Conservation (phyloP, 208 protist genomes). For the Phytomonas sp. region DNA sequence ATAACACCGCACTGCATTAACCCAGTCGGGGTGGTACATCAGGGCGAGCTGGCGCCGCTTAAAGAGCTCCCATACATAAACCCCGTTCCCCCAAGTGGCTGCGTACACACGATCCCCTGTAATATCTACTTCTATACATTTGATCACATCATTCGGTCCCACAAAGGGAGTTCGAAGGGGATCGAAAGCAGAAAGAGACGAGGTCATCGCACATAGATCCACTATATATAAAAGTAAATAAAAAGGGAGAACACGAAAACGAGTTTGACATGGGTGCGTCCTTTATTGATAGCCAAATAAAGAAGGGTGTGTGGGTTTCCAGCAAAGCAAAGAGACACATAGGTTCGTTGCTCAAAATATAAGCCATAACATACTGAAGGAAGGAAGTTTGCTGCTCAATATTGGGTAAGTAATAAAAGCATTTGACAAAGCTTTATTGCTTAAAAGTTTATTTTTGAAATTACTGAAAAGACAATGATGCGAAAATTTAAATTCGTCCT, state of each 20-base stretch:
- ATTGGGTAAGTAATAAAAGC: background rate
- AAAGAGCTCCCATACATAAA: constrained; percentile 29
- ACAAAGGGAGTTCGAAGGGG: constrained; percentile 17
- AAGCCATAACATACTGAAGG: too few species aligned
- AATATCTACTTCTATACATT: constrained; percentile 31
- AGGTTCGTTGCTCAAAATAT: too few species aligned
- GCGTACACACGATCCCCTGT: constrained; percentile 29
- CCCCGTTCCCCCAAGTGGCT: constrained; percentile 24
- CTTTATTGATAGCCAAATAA: too few species aligned
- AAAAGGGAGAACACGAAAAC: background rate
- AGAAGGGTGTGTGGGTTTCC: too few species aligned
- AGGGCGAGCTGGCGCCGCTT: constrained; percentile 20
- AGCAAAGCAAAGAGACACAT: too few species aligned
- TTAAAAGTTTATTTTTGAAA: too few species aligned
- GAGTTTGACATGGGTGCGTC: too few species aligned
- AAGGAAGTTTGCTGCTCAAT: too few species aligned
- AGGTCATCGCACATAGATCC: background rate
- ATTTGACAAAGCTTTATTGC: too few species aligned
- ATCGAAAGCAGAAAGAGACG: constrained; percentile 21
- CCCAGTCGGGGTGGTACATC: constrained; percentile 24
- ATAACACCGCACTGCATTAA: constrained; percentile 42
- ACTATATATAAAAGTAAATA: background rate
- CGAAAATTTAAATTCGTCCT: background rate
- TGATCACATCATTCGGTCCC: constrained; percentile 24
- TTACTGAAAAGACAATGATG: background rate